phyloP scores from a whole-genome alignment of 345 rosid genomes.

The Sonneratia caseolaris region DNA sequence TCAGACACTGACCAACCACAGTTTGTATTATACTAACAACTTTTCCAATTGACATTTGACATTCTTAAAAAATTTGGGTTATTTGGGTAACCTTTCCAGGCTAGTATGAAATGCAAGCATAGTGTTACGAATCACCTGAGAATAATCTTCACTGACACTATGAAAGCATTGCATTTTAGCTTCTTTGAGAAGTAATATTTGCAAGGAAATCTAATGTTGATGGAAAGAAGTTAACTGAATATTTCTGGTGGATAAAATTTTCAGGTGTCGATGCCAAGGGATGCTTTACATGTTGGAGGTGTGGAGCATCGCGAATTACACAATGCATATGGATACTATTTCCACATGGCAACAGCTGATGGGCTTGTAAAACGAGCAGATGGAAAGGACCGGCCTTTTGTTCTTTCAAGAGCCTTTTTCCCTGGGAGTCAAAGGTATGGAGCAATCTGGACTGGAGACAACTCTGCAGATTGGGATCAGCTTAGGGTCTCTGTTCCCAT shows the following conservation, averaged over 20 bases:
- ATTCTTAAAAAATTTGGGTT: too few species aligned
- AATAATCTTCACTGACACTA: not conserved
- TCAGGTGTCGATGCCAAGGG: slow-evolving; percentile 96
- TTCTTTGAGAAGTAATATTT: not conserved
- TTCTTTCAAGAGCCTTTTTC: slow-evolving; percentile 89
- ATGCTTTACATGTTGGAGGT: slow-evolving; percentile 75
- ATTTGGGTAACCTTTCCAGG: too few species aligned
- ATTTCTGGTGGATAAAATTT: not conserved
- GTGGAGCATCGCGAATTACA: slow-evolving; percentile 90
- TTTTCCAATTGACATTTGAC: too few species aligned
- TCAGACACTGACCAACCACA: too few species aligned
- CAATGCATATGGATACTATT: slow-evolving; percentile 85
- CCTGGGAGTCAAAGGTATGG: slow-evolving; percentile 97
- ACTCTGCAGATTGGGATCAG: slow-evolving; percentile 93
- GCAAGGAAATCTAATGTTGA: not conserved
- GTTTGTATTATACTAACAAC: too few species aligned
- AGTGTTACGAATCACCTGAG: not conserved
- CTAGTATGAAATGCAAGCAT: too few species aligned
- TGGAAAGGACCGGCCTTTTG: slow-evolving; percentile 92
- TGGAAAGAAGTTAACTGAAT: not conserved
- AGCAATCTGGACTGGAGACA: slow-evolving; percentile 97
- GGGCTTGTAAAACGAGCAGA: slow-evolving; percentile 88
- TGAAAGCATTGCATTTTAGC: not conserved
- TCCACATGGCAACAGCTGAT: slow-evolving; percentile 96
- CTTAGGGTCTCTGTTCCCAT: slow-evolving; percentile 95